Conservation (phyloP, 129 eudicot species). For the Centaurea solstitialis region DNA sequence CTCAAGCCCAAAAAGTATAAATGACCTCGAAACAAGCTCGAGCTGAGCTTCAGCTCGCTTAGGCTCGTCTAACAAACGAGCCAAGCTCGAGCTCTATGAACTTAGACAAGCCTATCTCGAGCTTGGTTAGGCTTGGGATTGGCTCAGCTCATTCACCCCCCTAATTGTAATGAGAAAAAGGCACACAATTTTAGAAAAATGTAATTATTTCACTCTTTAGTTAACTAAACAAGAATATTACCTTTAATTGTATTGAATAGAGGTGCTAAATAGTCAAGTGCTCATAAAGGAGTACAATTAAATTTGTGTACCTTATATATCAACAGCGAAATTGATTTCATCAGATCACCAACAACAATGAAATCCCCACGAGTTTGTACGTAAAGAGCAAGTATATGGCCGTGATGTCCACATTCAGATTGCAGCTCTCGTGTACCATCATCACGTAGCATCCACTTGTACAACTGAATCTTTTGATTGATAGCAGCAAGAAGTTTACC, state of each 20-base stretch:
- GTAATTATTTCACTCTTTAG: background rate
- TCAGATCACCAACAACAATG: constrained; percentile 92
- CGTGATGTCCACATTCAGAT: constrained; percentile 98
- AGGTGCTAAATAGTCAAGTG: background rate
- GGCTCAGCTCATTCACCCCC: too few relatives aligned
- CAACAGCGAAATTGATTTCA: constrained; percentile 89
- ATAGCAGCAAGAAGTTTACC: constrained; percentile 96
- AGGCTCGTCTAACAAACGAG: too few relatives aligned
- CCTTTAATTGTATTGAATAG: background rate
- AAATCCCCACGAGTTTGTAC: constrained; percentile 99
- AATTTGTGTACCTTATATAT: constrained; percentile 68
- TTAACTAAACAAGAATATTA: too few relatives aligned
- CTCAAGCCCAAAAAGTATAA: too few relatives aligned
- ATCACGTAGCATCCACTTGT: constrained; percentile 97
- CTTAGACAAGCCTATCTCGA: too few relatives aligned
- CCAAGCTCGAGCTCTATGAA: too few relatives aligned
- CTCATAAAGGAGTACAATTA: background rate
- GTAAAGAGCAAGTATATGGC: constrained; percentile 93
- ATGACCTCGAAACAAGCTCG: too few relatives aligned
- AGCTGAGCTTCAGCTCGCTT: too few relatives aligned
- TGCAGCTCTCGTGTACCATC: constrained; percentile 91
- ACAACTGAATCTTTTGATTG: constrained; percentile 92
- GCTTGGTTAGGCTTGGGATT: too few relatives aligned
- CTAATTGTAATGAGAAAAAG: background rate
- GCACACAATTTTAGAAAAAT: background rate